A percentile compares a stretch with the other conserved stretches of the same genome.
Evolutionary conservation across 257 asterid species (phyloP).

Genomic region (Nicotiana obtusifolia): DNA sequence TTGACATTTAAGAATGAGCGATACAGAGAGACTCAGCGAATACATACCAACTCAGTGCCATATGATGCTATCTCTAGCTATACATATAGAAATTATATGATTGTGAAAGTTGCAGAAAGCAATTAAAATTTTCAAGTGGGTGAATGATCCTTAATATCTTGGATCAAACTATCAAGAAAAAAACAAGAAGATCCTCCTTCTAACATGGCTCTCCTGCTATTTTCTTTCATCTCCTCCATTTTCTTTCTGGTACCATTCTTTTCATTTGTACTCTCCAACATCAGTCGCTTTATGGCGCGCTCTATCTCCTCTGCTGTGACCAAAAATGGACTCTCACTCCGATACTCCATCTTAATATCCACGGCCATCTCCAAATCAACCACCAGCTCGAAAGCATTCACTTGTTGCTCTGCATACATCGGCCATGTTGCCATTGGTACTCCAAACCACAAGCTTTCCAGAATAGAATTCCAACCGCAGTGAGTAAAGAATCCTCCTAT

Average conservation of each 20-base stretch:
- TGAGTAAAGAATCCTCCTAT: constrained; percentile 26
- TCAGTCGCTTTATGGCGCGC: constrained; percentile 9
- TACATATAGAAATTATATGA: background rate
- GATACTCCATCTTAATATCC: constrained; percentile 26
- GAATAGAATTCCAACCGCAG: constrained; percentile 25
- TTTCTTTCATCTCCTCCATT: constrained; percentile 41
- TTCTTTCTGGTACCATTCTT: constrained; percentile 32
- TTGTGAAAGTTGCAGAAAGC: background rate
- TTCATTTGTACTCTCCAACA: constrained; percentile 14
- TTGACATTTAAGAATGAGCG: background rate
- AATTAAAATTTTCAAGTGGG: background rate
- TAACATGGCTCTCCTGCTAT: constrained; percentile 33
- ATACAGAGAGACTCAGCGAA: too few relatives aligned
- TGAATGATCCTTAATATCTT: constrained; percentile 18
- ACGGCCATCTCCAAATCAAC: constrained; percentile 24
- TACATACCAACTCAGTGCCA: too few relatives aligned
- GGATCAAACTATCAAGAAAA: constrained; percentile 24
- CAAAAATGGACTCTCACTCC: background rate
- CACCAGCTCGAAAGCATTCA: constrained; percentile 24
- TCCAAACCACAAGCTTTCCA: constrained; percentile 25
- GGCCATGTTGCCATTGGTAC: constrained; percentile 34
- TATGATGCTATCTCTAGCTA: too few relatives aligned
- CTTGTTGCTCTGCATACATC: constrained; percentile 31
- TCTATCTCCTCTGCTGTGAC: constrained; percentile 18
- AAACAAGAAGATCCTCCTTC: constrained; percentile 52